Evolutionary conservation across 2,329 filamentous ascomycete species (phyloP).

Genomic region (Trichoderma afroharzianum): DNA sequence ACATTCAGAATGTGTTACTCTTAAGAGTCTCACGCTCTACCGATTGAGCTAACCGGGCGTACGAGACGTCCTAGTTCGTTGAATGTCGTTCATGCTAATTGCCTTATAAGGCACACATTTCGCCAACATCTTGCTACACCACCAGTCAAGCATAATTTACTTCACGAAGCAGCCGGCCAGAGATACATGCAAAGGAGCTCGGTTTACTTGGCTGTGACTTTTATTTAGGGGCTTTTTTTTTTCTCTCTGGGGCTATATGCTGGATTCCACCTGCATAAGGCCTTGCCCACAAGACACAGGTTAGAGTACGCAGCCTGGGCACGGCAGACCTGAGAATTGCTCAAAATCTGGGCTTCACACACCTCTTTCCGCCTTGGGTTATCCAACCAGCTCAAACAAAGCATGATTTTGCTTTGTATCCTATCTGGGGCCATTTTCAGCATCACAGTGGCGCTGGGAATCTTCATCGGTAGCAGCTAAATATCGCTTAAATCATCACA

Average conservation of each 20-base stretch:
- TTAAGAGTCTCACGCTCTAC: conserved; percentile 69
- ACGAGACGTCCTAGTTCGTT: background rate
- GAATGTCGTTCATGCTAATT: background rate
- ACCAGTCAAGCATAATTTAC: background rate
- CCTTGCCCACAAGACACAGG: too few relatives aligned
- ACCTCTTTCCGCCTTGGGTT: too few relatives aligned
- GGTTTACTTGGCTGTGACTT: background rate
- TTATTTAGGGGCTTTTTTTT: background rate
- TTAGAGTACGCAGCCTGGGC: too few relatives aligned
- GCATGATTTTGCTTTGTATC: background rate
- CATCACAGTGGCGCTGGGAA: background rate
- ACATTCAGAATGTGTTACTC: conserved; percentile 7
- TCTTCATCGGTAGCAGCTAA: background rate
- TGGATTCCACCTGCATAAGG: too few relatives aligned
- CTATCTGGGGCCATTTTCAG: background rate
- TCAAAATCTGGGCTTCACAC: background rate
- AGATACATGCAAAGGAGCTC: too few relatives aligned
- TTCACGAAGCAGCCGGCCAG: background rate
- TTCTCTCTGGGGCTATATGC: too few relatives aligned
- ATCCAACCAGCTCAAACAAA: background rate
- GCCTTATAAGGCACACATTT: background rate
- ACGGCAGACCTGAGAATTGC: too few relatives aligned
- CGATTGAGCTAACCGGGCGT: conserved; percentile 40
- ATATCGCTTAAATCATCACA: background rate
- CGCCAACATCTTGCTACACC: background rate